These are phyloP conservation scores for Chenopodium formosanum DNA, from an alignment of 148 eudicot species.

Conservation along the genomic window DNA sequence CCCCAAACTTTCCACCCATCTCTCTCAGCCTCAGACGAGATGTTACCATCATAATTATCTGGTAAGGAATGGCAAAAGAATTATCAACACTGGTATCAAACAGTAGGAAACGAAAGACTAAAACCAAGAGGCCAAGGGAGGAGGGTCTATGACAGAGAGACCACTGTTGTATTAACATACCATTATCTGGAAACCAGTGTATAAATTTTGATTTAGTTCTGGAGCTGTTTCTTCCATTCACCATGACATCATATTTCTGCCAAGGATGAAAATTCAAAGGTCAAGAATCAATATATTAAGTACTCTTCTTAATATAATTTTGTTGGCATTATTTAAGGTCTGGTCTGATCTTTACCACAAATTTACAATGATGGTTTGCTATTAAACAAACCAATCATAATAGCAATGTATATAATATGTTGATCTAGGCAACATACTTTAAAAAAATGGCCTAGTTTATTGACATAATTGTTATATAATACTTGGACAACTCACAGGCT, in stretches of 20 bases:
- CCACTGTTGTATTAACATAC: slow-evolving; percentile 16
- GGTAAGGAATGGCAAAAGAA: slow-evolving; percentile 6
- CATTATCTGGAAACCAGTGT: slow-evolving; percentile 19
- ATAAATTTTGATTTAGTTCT: slow-evolving; percentile 19
- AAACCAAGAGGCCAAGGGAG: neutral
- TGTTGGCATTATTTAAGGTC: neutral
- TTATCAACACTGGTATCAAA: neutral
- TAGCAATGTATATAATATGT: neutral
- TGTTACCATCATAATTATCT: slow-evolving; percentile 14
- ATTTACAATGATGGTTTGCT: neutral
- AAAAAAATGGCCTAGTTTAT: too few species aligned
- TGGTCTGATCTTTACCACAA: neutral
- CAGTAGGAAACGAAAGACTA: neutral
- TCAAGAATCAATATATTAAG: slow-evolving; percentile 4
- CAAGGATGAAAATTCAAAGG: neutral
- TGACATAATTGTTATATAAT: too few species aligned
- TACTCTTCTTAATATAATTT: neutral
- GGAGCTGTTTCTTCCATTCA: slow-evolving; percentile 10
- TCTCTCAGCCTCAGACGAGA: slow-evolving; percentile 18
- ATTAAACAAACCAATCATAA: neutral
- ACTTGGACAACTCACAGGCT: too few species aligned
- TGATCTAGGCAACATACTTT: neutral
- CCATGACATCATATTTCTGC: slow-evolving; percentile 11
- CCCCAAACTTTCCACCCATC: slow-evolving; percentile 10
- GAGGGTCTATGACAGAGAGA: neutral